Conservation (phyloP, 805 yeast species). For the Clavispora carvajalis region DNA sequence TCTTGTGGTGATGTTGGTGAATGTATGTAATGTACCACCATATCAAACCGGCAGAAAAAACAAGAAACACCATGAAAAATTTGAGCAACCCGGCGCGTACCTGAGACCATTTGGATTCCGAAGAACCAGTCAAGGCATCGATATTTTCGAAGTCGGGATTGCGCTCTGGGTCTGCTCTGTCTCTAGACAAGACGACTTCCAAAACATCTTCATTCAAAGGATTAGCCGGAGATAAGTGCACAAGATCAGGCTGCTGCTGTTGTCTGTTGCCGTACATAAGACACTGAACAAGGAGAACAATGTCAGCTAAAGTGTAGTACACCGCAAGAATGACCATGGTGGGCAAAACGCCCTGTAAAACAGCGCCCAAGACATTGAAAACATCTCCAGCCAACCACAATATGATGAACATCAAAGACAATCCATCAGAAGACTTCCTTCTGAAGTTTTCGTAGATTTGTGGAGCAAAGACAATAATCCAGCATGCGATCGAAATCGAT, state of each 20-base stretch:
- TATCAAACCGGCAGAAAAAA: conserved; percentile 71
- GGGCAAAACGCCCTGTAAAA: conserved; percentile 84
- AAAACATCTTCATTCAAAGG: conserved; percentile 70
- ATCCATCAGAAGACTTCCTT: conserved; percentile 83
- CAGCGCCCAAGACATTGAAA: conserved; percentile 87
- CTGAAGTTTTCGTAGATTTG: conserved; percentile 89
- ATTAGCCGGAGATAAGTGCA: conserved; percentile 84
- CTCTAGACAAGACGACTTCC: conserved; percentile 52
- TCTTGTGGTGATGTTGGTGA: conserved; percentile 31
- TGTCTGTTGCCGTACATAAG: conserved; percentile 64
- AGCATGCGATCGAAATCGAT: conserved; percentile 91
- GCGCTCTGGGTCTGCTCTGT: conserved; percentile 16
- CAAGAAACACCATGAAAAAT: conserved; percentile 55
- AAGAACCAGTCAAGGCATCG: conserved; percentile 1
- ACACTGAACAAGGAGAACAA: conserved; percentile 79
- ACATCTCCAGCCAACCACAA: conserved; percentile 94
- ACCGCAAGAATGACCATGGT: conserved; percentile 92
- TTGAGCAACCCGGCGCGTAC: conserved; percentile 22
- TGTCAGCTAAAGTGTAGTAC: conserved; percentile 88
- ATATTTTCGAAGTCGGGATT: conserved; percentile 23
- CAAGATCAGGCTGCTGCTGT: conserved; percentile 52
- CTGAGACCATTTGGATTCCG: conserved; percentile 13
- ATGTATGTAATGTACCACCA: conserved; percentile 78
- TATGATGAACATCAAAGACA: conserved; percentile 78
- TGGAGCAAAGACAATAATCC: conserved; percentile 97